Conservation (phyloP, 345 rosid species). For the Salix viminalis region DNA sequence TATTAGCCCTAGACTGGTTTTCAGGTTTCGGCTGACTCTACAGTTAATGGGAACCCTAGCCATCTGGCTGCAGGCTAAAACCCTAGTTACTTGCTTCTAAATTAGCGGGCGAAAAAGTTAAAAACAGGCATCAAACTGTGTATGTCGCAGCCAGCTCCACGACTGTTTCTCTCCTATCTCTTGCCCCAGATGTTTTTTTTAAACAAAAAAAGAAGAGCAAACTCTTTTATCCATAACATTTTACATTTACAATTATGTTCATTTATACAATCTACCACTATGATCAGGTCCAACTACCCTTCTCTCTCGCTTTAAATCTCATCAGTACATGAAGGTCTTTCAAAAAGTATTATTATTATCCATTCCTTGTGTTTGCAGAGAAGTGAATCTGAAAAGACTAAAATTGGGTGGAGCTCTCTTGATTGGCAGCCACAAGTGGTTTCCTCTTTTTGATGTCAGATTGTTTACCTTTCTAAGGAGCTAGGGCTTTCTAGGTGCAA, state of each 20-base stretch:
- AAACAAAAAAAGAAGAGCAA: no score
- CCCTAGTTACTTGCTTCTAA: no score
- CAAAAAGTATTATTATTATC: neutral
- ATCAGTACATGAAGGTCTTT: neutral
- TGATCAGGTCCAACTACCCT: no score
- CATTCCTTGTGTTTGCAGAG: neutral
- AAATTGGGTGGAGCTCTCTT: constrained; percentile 4
- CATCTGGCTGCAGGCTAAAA: neutral
- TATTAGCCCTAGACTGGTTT: neutral
- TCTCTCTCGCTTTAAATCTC: no score
- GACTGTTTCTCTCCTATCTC: neutral
- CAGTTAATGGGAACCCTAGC: neutral
- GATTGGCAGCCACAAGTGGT: neutral
- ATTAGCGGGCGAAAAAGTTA: neutral
- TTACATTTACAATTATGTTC: no score
- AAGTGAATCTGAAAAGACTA: neutral
- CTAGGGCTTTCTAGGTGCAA: constrained; percentile 9
- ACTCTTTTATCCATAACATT: neutral
- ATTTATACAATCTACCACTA: no score
- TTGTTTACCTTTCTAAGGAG: neutral
- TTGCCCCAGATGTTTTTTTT: neutral
- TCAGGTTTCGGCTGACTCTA: neutral
- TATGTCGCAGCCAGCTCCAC: neutral
- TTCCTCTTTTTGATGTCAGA: neutral
- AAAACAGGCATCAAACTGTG: neutral